phyloP scores from a whole-genome alignment of 2,329 filamentous ascomycete species.

The Mollisiaceae sp. region DNA sequence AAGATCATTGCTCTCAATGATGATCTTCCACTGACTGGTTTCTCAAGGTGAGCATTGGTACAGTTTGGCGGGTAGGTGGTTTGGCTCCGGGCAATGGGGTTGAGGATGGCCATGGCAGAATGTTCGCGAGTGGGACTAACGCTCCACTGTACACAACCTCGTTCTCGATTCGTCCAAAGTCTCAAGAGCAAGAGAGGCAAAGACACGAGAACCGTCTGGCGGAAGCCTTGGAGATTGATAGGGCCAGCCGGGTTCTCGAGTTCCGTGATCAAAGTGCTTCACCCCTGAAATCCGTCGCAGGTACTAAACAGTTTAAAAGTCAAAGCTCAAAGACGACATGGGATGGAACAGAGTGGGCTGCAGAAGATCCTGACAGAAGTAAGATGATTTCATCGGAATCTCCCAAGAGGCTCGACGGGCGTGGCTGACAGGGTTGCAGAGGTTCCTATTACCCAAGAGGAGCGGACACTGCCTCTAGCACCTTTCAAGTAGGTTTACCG shows the following conservation, averaged over 20 bases:
- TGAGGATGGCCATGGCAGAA: constrained; percentile 66
- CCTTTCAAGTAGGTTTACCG: constrained; percentile 65
- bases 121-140: constrained; percentile 73
- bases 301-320: constrained; percentile 19
- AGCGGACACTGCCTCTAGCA: constrained; percentile 64
- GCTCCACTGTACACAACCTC: constrained; percentile 67
- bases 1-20: constrained; percentile 17
- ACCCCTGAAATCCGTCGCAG: constrained; percentile 35
- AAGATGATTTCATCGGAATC: not conserved
- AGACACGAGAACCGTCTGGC: constrained; percentile 78
- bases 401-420: not conserved
- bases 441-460: constrained; percentile 38
- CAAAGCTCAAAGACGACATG: constrained; percentile 44
- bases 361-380: constrained; percentile 25
- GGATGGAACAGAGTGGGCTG: constrained; percentile 41
- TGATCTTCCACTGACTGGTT: constrained; percentile 23
- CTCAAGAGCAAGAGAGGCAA: constrained; percentile 67
- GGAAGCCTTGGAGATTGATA: constrained; percentile 80
- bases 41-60: constrained; percentile 65
- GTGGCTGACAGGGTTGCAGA: constrained; percentile 28
- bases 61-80: constrained; percentile 81
- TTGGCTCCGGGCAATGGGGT: constrained; percentile 61
- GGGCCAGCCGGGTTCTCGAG: constrained; percentile 67
- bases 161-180: constrained; percentile 51
- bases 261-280: constrained; percentile 46